Evolutionary conservation across 257 asterid genomes (phyloP), one percentile per base, ranked within the genome.

Genomic region (Buddleja alternifolia): DNA sequence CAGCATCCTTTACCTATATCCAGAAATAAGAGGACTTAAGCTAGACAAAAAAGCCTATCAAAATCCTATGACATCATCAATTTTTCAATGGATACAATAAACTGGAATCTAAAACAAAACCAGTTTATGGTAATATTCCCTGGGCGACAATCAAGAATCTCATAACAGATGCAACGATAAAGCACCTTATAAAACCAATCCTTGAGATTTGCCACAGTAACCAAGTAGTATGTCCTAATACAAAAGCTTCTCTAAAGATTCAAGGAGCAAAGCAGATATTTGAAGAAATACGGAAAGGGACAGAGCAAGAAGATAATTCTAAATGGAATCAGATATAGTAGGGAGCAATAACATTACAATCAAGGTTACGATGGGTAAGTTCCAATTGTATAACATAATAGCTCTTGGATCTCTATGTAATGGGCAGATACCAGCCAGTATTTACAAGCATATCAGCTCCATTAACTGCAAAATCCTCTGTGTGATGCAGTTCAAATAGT

Each of bases 1-100:
- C 80, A 50, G 96, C 92, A 69, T 82, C 89, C 80, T 89, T 89
- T 64, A 67, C 82, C 97, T 92, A 75, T 66, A 64, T 80, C 53
- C 79, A 73, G 51, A 66, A 47, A 14, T 47, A 59, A 66, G 20
- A 63, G 66, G 42, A 63, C 64, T 69, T 73, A 14, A 52, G 45
- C 52, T 23, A 45, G 60, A 70, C 19, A 36, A 57, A 45, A 70
- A 20, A 17, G 23, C 40, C 53, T 36, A 69, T 45, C 60, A 40
- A 41, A 63, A 34, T 59, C 50, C 21, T 29, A 29, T 11, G n/a
- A 20, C n/a, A 46, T 44, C 34, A 48, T 37, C 50, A 56, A 48
- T 12, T 34, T 41, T 46, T 66, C 23, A 24, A 60, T 59, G 52
- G 64, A 47, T 48, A 50, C 15, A 59, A 57, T 60, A 60, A 46